phyloP scores from a whole-genome alignment of 2,329 filamentous ascomycete genomes.

The Talaromyces sp. region DNA sequence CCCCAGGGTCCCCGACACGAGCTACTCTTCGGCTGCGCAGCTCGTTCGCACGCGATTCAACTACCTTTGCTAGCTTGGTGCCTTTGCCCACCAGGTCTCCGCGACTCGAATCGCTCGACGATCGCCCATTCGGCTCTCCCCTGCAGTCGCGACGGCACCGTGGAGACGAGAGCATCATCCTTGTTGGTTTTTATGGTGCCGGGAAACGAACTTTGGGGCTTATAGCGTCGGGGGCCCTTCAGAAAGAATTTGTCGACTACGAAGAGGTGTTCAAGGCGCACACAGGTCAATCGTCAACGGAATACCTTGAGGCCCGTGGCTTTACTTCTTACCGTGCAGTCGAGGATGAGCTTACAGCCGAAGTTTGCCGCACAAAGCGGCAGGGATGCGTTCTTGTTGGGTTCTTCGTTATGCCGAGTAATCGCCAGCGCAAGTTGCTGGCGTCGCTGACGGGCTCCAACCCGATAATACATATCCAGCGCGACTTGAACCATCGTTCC shows the following conservation, averaged over 20 bases:
- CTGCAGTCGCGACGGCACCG: not conserved
- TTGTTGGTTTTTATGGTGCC: conserved; percentile 68
- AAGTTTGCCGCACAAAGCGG: conserved; percentile 55
- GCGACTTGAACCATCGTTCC: conserved; percentile 59
- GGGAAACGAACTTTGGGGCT: conserved; percentile 73
- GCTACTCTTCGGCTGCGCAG: not conserved
- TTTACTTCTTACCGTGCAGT: conserved; percentile 58
- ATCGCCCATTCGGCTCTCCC: conserved; percentile 5
- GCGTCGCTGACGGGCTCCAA: conserved; percentile 60
- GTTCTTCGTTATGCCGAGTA: conserved; percentile 63
- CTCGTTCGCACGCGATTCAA: not conserved
- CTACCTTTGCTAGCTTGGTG: not conserved
- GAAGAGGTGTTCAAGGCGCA: conserved; percentile 64
- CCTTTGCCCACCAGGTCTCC: conserved; percentile 2
- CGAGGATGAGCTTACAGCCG: conserved; percentile 59
- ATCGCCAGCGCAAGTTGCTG: conserved; percentile 53
- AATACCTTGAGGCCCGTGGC: conserved; percentile 61
- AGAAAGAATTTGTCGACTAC: conserved; percentile 63
- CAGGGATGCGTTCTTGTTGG: conserved; percentile 65
- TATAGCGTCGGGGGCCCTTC: conserved; percentile 68
- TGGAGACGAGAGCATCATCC: conserved; percentile 47
- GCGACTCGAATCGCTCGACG: not conserved
- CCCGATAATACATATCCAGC: conserved; percentile 66
- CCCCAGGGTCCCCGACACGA: not conserved
- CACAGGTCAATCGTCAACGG: conserved; percentile 57